Percentiles rank a stretch among this genome's conserved stretches.
Conservation (phyloP, 305 asterid species). For the Plantago lanceolata region DNA sequence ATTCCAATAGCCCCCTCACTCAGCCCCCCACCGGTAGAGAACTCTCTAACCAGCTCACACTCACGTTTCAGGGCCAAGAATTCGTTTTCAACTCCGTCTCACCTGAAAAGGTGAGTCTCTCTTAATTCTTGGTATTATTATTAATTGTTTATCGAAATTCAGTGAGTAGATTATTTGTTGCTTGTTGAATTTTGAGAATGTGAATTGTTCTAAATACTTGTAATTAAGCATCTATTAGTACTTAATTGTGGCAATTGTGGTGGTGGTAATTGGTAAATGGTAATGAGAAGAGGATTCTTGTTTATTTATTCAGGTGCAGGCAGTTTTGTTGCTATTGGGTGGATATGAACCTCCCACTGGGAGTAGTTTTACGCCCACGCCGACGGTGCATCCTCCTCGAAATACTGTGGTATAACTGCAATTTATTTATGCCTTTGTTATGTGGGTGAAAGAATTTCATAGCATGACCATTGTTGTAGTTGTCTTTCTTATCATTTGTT, state of each 20-base stretch:
- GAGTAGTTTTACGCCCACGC: slow-evolving; percentile 45
- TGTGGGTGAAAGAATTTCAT: neutral
- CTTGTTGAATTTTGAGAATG: neutral
- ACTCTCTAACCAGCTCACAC: slow-evolving; percentile 75
- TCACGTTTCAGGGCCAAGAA: slow-evolving; percentile 89
- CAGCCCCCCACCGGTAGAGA: slow-evolving; percentile 31
- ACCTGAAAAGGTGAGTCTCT: slow-evolving; percentile 66
- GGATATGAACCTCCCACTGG: slow-evolving; percentile 63
- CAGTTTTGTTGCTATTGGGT: slow-evolving; percentile 73
- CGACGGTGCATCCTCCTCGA: slow-evolving; percentile 46
- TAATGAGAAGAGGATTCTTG: neutral
- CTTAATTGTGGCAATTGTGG: neutral
- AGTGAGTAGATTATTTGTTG: neutral
- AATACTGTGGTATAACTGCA: neutral
- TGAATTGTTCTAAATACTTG: neutral
- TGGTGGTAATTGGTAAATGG: neutral
- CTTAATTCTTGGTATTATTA: neutral
- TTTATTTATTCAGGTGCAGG: slow-evolving; percentile 61
- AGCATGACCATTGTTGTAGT: slow-evolving; percentile 13
- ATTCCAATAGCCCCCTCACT: slow-evolving; percentile 49
- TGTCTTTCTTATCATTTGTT: slow-evolving; percentile 14
- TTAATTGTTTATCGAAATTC: neutral
- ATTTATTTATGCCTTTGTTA: neutral
- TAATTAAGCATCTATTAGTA: neutral
- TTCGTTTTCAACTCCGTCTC: slow-evolving; percentile 80